Evolutionary conservation across 2,329 filamentous ascomycete genomes (phyloP).

Genomic region (Epicoccum sorghinum): DNA sequence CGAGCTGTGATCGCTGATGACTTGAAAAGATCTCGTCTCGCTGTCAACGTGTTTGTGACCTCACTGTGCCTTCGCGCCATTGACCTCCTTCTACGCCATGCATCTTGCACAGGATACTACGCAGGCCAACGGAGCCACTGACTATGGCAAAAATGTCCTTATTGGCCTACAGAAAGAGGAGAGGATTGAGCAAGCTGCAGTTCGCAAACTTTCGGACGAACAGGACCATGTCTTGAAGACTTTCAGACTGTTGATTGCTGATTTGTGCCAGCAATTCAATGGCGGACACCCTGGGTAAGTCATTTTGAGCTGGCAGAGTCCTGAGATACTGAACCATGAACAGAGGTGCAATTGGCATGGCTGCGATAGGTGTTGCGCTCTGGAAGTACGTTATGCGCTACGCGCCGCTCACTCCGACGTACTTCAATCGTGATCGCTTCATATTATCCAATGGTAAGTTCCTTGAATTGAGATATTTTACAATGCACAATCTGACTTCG

Average conservation of each 20-base stretch:
- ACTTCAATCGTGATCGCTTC: slow-evolving; percentile 68
- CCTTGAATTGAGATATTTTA: no score
- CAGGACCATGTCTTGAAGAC: slow-evolving; percentile 63
- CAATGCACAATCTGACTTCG: not conserved
- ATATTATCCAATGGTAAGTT: slow-evolving; percentile 63
- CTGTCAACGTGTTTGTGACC: not conserved
- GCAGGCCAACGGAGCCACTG: slow-evolving; percentile 21
- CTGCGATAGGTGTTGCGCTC: slow-evolving; percentile 64
- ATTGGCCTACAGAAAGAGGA: slow-evolving; percentile 33
- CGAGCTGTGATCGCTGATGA: not conserved
- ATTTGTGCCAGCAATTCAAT: slow-evolving; percentile 72
- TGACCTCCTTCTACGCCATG: slow-evolving; percentile 10
- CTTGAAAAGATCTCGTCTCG: slow-evolving; percentile 8
- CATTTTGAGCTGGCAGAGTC: not conserved
- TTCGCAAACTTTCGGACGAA: slow-evolving; percentile 31
- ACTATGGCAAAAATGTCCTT: slow-evolving; percentile 33
- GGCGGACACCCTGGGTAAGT: slow-evolving; percentile 70
- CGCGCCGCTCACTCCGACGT: slow-evolving; percentile 60
- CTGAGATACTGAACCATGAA: slow-evolving; percentile 1
- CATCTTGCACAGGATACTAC: slow-evolving; percentile 24
- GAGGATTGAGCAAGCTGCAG: slow-evolving; percentile 23
- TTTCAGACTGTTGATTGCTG: slow-evolving; percentile 68
- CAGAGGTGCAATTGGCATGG: slow-evolving; percentile 66
- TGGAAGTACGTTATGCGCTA: slow-evolving; percentile 69
- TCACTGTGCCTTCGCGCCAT: not conserved